Conservation (phyloP, 352 stramenopile genomes). For the Pythium dissimile region DNA sequence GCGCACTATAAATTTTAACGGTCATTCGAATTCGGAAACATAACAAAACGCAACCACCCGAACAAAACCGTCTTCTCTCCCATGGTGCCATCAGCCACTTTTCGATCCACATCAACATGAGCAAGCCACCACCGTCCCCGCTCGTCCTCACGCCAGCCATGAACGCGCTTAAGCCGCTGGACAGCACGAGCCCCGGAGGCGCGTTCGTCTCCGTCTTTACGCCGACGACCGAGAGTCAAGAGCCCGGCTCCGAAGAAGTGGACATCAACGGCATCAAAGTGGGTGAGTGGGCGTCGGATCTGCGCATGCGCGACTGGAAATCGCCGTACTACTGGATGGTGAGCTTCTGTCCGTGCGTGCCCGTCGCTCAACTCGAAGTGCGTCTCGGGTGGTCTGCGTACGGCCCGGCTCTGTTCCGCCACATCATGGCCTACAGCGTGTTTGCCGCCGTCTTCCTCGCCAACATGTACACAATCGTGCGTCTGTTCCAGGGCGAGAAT, state of each 20-base stretch:
- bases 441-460: constrained; percentile 13
- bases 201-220: constrained; percentile 24
- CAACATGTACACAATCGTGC: constrained; percentile 1
- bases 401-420: constrained; percentile 4
- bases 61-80: neutral
- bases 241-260: constrained; percentile 10
- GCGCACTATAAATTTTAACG: no score
- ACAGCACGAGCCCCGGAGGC: constrained; percentile 13
- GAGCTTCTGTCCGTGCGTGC: constrained; percentile 22
- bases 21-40: no score
- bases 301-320: constrained; percentile 7
- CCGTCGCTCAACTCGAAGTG: constrained; percentile 19
- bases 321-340: constrained; percentile 19
- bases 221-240: constrained; percentile 8
- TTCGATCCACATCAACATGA: neutral
- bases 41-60: no score
- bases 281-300: constrained; percentile 8
- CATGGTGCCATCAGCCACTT: neutral
- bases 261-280: constrained; percentile 24
- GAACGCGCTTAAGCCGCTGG: neutral
- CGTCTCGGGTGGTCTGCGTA: constrained; percentile 15
- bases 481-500: constrained; percentile 2
- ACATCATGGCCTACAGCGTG: constrained; percentile 6
- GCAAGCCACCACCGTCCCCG: neutral
- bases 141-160: neutral